Conservation (phyloP, 2,329 filamentous ascomycete species). For the Pseudopyrenochaeta lycopersici region DNA sequence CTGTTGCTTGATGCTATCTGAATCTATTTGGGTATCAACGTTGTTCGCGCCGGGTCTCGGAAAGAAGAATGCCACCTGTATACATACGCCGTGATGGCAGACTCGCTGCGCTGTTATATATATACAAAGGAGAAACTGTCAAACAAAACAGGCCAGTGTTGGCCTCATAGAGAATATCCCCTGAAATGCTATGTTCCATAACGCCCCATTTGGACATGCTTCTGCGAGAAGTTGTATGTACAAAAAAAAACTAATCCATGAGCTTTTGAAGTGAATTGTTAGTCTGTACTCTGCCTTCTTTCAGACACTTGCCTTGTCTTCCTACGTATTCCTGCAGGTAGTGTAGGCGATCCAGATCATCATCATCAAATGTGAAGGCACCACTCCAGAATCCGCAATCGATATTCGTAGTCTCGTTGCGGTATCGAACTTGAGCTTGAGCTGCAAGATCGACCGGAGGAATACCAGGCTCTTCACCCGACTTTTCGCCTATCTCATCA, state of each 20-base stretch:
- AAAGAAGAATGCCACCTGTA: background rate
- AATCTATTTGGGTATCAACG: constrained; percentile 1
- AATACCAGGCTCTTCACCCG: constrained; percentile 40
- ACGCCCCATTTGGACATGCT: constrained; percentile 1
- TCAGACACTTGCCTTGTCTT: constrained; percentile 49
- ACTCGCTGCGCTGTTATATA: background rate
- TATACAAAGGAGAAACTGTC: background rate
- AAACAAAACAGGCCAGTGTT: background rate
- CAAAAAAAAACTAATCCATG: constrained; percentile 14
- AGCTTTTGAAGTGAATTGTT: constrained; percentile 16
- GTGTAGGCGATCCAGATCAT: constrained; percentile 38
- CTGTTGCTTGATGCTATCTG: background rate
- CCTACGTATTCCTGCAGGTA: constrained; percentile 50
- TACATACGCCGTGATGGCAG: constrained; percentile 4
- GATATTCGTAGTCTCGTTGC: constrained; percentile 50
- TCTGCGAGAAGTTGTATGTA: constrained; percentile 14
- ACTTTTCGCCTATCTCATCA: constrained; percentile 39
- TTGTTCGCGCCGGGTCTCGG: background rate
- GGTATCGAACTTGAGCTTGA: constrained; percentile 37
- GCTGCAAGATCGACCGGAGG: constrained; percentile 48
- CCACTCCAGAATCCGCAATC: constrained; percentile 52
- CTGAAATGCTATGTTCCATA: background rate
- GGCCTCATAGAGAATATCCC: background rate
- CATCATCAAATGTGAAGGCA: constrained; percentile 46
- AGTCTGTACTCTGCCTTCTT: constrained; percentile 29